Evolutionary conservation across 495 filamentous ascomycete genomes (phyloP).

Genomic region (Aspergillus carlsbadensis): DNA sequence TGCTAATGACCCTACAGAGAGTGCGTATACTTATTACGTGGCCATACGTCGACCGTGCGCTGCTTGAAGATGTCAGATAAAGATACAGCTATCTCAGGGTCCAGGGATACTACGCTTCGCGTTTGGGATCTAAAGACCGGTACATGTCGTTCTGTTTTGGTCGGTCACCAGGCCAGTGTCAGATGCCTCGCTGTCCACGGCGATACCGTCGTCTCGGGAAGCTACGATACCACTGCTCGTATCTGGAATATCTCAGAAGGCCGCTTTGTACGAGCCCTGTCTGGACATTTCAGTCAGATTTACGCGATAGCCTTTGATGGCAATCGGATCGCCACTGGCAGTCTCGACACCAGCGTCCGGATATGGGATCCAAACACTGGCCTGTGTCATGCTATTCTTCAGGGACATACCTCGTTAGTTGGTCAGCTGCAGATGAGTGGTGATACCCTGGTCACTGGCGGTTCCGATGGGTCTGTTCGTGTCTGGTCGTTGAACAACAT

Average conservation of each 20-base stretch:
- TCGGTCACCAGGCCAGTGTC: slow-evolving; percentile 95
- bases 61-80: slow-evolving; percentile 97
- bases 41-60: slow-evolving; percentile 93
- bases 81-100: slow-evolving; percentile 93
- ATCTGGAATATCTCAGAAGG: slow-evolving; percentile 98
- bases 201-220: slow-evolving; percentile 92
- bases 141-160: slow-evolving; percentile 83
- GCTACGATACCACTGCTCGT: slow-evolving; percentile 94
- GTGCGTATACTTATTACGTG: slow-evolving; percentile 80
- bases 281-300: slow-evolving; percentile 98
- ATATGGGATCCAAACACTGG: slow-evolving; percentile 95
- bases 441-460: slow-evolving; percentile 91
- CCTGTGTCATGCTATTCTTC: slow-evolving; percentile 84
- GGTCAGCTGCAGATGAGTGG: slow-evolving; percentile 96
- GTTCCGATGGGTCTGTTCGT: slow-evolving; percentile 90
- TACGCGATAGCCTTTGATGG: slow-evolving; percentile 98
- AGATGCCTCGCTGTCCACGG: slow-evolving; percentile 94
- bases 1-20: slow-evolving; percentile 37
- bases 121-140: slow-evolving; percentile 93
- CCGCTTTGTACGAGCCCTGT: slow-evolving; percentile 80
- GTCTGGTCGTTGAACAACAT: slow-evolving; percentile 92
- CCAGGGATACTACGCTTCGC: slow-evolving; percentile 87
- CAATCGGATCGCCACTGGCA: slow-evolving; percentile 88
- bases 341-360: slow-evolving; percentile 92
- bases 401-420: slow-evolving; percentile 94